These are phyloP conservation scores for Corylus avellana DNA, from an alignment of 306 rosid genomes.

Conservation along the genomic window DNA sequence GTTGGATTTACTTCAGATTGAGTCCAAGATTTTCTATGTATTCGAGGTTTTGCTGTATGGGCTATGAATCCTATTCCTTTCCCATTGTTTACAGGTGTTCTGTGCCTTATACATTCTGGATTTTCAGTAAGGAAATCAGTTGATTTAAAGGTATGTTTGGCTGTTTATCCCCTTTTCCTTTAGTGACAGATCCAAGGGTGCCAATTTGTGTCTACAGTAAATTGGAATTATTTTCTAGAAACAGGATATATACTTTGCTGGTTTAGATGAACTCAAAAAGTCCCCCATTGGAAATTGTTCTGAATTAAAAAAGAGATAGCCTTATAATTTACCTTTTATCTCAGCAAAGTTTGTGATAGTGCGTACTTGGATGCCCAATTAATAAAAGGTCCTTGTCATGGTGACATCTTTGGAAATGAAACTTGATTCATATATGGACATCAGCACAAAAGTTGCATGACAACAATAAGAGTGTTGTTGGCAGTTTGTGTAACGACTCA, in stretches of 20 bases:
- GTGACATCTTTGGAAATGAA: constrained; percentile 13
- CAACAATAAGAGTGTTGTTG: neutral
- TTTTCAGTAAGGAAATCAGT: constrained; percentile 57
- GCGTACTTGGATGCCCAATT: neutral
- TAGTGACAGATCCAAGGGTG: constrained; percentile 15
- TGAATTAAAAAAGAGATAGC: constrained; percentile 10
- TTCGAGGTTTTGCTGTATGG: constrained; percentile 28
- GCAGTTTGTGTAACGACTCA: neutral
- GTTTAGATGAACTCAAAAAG: constrained; percentile 7
- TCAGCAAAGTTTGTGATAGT: constrained; percentile 2
- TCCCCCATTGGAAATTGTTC: constrained; percentile 14
- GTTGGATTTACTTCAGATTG: constrained; percentile 45
- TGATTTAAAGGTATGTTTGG: constrained; percentile 48
- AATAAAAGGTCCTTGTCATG: constrained; percentile 7
- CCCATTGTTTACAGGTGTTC: constrained; percentile 50
- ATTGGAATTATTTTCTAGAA: constrained; percentile 22
- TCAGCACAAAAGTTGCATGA: constrained; percentile 1
- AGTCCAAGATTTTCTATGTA: constrained; percentile 14
- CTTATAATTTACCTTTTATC: constrained; percentile 5
- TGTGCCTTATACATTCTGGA: constrained; percentile 58
- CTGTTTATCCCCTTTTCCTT: constrained; percentile 8
- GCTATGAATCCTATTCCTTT: constrained; percentile 21
- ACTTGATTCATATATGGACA: constrained; percentile 9
- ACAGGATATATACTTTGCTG: constrained; percentile 3
- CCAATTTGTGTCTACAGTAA: constrained; percentile 17